Percentiles rank a stretch among this genome's conserved stretches.
These are phyloP conservation scores for Durotheca rogersii DNA, from an alignment of 495 filamentous ascomycete genomes.

Conservation along the genomic window DNA sequence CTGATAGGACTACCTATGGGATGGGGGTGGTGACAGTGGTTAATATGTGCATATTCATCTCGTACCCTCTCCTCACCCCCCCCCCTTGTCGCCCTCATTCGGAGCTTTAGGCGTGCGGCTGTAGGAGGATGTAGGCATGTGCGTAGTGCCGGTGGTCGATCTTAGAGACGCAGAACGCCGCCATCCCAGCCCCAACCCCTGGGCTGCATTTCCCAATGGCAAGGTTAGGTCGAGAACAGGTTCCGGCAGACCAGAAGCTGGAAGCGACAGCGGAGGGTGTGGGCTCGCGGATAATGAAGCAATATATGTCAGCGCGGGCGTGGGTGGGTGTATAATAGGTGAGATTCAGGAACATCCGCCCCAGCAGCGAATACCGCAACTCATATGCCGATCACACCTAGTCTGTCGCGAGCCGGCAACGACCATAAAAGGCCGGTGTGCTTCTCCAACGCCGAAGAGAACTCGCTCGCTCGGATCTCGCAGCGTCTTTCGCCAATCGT, in stretches of 20 bases:
- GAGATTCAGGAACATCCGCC: constrained; percentile 16
- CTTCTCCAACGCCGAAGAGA: constrained; percentile 8
- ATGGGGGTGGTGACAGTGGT: constrained; percentile 13
- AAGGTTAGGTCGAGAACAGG: constrained; percentile 18
- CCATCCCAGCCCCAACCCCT: constrained; percentile 11
- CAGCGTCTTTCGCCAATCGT: constrained; percentile 14
- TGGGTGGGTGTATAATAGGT: constrained; percentile 12
- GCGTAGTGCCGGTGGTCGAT: constrained; percentile 30
- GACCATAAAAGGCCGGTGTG: constrained; percentile 22
- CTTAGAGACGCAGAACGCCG: constrained; percentile 13
- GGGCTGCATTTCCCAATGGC: constrained; percentile 8
- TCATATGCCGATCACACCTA: constrained; percentile 27
- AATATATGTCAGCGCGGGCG: constrained; percentile 22
- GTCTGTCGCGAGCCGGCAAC: neutral
- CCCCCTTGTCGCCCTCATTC: constrained; percentile 23
- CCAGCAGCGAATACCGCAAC: constrained; percentile 16
- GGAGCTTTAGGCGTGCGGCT: constrained; percentile 27
- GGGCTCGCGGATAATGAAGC: constrained; percentile 23
- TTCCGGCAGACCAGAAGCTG: constrained; percentile 21
- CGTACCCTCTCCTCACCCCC: no score
- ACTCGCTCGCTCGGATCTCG: constrained; percentile 1
- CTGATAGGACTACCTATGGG: no score
- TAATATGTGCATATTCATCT: constrained; percentile 13
- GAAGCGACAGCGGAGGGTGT: constrained; percentile 17
- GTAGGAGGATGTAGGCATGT: no score